phyloP scores from a whole-genome alignment of 805 yeast species.

The Teunomyces tritomae region DNA sequence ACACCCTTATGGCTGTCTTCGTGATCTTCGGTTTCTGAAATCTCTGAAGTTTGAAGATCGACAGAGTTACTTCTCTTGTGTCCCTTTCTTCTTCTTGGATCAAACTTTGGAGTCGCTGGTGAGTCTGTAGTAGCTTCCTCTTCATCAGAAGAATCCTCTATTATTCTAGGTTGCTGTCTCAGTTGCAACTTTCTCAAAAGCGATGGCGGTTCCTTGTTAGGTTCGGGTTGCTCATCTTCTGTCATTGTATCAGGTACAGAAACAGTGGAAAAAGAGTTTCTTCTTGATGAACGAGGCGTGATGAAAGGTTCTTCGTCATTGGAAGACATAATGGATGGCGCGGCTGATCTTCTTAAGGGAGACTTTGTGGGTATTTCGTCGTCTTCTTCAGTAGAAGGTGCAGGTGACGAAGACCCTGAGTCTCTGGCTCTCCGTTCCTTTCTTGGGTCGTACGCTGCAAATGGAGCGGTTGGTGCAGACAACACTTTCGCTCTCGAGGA shows the following conservation, averaged over 20 bases:
- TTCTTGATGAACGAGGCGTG: constrained; percentile 25
- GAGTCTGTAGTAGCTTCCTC: constrained; percentile 7
- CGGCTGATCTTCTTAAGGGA: constrained; percentile 9
- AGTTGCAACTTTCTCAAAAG: constrained; percentile 10
- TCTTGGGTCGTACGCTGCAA: constrained; percentile 24
- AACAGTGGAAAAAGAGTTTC: constrained; percentile 12
- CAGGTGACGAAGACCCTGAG: constrained; percentile 9
- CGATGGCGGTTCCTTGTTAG: constrained; percentile 6
- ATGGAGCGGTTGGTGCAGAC: constrained; percentile 15
- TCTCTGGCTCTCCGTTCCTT: constrained; percentile 13
- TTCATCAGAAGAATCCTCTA: constrained; percentile 10
- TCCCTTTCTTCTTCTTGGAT: constrained; percentile 15
- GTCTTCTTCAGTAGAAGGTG: constrained; percentile 11
- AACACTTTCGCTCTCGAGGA: constrained; percentile 6
- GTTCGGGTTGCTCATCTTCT: constrained; percentile 7
- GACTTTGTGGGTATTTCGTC: constrained; percentile 12
- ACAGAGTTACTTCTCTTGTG: constrained; percentile 18
- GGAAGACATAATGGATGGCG: neutral
- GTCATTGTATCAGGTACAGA: constrained; percentile 5
- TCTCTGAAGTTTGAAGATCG: constrained; percentile 16
- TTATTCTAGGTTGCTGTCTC: constrained; percentile 7
- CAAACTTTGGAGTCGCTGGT: constrained; percentile 9
- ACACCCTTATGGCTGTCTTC: constrained; percentile 9
- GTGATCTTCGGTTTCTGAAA: constrained; percentile 14
- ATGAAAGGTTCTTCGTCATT: constrained; percentile 17